A percentile compares a stretch with the other conserved stretches of the same genome.
phyloP scores from a whole-genome alignment of 2,329 filamentous ascomycete species.

The Allantophomopsis cytisporea region DNA sequence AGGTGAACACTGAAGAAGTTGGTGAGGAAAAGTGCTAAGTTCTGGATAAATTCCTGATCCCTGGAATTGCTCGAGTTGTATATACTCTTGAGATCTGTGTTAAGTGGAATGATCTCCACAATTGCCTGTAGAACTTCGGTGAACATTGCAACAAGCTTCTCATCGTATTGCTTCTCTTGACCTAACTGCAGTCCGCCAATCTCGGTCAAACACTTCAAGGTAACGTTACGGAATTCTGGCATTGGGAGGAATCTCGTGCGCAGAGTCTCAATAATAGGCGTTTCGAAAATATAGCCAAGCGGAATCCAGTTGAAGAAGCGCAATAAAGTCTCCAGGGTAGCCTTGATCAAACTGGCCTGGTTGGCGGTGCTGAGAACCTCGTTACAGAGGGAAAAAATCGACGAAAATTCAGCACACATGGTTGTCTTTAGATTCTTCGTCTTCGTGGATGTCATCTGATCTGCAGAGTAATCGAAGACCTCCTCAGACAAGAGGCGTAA shows the following conservation, averaged over 20 bases:
- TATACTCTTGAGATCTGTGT: conserved; percentile 79
- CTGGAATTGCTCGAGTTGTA: conserved; percentile 84
- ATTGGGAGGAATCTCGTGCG: conserved; percentile 85
- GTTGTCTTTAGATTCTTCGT: conserved; percentile 93
- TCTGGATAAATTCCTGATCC: conserved; percentile 97
- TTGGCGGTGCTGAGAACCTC: conserved; percentile 87
- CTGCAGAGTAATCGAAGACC: conserved; percentile 96
- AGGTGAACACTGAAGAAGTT: conserved; percentile 96
- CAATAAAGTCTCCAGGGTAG: conserved; percentile 89
- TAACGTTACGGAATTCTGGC: conserved; percentile 92
- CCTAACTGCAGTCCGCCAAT: conserved; percentile 89
- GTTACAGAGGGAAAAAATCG: conserved; percentile 94
- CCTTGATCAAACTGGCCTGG: conserved; percentile 80
- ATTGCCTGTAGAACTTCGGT: conserved; percentile 91
- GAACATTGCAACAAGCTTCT: conserved; percentile 96
- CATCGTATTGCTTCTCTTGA: conserved; percentile 65
- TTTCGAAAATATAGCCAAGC: conserved; percentile 97
- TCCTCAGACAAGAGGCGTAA: conserved; percentile 91
- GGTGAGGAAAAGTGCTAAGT: conserved; percentile 86
- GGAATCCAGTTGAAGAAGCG: conserved; percentile 99
- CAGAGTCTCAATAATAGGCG: conserved; percentile 85
- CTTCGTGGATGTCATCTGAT: conserved; percentile 98
- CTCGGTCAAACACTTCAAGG: conserved; percentile 91
- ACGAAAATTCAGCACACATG: conserved; percentile 97
- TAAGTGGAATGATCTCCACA: conserved; percentile 81